Evolutionary conservation across 2,329 filamentous ascomycete species (phyloP).

Genomic region (Curvularia lunata): DNA sequence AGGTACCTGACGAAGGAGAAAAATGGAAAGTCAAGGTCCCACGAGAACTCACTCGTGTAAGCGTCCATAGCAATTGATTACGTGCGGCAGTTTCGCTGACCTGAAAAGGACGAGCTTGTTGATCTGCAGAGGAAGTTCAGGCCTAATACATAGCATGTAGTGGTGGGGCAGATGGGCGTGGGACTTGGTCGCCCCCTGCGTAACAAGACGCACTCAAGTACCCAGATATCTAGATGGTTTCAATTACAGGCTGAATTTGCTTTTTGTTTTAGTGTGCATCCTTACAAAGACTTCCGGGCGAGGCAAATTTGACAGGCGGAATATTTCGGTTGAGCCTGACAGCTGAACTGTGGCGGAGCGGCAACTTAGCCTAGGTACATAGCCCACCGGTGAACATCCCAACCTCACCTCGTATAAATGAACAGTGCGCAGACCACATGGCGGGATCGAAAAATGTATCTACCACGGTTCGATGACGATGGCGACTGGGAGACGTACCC

Average conservation of each 20-base stretch:
- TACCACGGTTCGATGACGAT: background rate
- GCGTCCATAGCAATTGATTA: background rate
- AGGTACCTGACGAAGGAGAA: constrained; percentile 11
- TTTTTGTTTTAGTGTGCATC: background rate
- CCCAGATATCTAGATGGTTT: background rate
- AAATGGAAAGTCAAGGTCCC: constrained; percentile 15
- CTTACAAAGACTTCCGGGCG: background rate
- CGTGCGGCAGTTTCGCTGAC: background rate
- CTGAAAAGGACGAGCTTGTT: constrained; percentile 7
- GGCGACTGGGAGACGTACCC: constrained; percentile 10
- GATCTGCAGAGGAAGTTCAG: constrained; percentile 11
- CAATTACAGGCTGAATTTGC: background rate
- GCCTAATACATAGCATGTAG: no score
- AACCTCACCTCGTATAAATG: background rate
- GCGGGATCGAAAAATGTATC: background rate
- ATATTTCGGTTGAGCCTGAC: background rate
- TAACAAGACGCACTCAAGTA: background rate
- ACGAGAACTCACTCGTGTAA: constrained; percentile 12
- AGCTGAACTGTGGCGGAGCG: background rate
- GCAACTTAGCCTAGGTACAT: no score
- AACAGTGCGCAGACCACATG: background rate
- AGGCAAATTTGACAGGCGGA: background rate
- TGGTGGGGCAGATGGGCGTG: background rate
- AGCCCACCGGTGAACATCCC: background rate
- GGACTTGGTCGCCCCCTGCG: background rate